Evolutionary conservation across 495 filamentous ascomycete species (phyloP).

Genomic region (Tetracladium marchalianum): DNA sequence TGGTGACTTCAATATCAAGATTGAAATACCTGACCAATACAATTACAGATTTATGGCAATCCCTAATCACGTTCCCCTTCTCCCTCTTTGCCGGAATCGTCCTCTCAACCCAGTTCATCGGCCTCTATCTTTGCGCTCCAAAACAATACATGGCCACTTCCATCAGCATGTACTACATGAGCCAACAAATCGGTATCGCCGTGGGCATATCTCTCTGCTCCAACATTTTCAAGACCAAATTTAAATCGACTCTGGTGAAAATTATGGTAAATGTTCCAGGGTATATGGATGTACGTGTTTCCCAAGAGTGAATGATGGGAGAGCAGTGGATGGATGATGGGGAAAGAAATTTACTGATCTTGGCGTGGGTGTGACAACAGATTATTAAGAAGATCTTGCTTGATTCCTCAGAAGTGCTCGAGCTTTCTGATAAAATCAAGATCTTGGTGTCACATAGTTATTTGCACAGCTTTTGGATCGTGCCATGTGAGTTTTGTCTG

Average conservation of each 20-base stretch:
- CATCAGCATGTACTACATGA: conserved; percentile 26
- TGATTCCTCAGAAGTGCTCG: conserved; percentile 16
- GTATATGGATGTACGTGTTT: conserved; percentile 5
- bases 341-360: too few species aligned
- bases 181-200: conserved; percentile 28
- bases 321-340: too few species aligned
- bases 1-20: too few species aligned
- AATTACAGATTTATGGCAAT: conserved; percentile 13
- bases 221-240: conserved; percentile 20
- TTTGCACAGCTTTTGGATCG: conserved; percentile 20
- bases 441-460: conserved; percentile 17
- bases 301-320: too few species aligned
- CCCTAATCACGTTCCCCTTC: conserved; percentile 14
- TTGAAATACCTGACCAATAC: too few species aligned
- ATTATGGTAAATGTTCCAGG: conserved; percentile 5
- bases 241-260: conserved; percentile 12
- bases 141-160: conserved; percentile 17
- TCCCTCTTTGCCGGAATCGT: conserved; percentile 22
- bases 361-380: conserved; percentile 12
- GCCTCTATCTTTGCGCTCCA: conserved; percentile 18
- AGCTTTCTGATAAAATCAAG: conserved; percentile 11
- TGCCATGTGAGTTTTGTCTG: conserved; percentile 23
- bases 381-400: conserved; percentile 21
- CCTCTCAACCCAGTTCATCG: conserved; percentile 25
- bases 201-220: conserved; percentile 20